A percentile compares a stretch with the other conserved stretches of the same genome.
These are phyloP conservation scores for Priceomyces melissophilus DNA, from an alignment of 805 yeast genomes.

Conservation along the genomic window DNA sequence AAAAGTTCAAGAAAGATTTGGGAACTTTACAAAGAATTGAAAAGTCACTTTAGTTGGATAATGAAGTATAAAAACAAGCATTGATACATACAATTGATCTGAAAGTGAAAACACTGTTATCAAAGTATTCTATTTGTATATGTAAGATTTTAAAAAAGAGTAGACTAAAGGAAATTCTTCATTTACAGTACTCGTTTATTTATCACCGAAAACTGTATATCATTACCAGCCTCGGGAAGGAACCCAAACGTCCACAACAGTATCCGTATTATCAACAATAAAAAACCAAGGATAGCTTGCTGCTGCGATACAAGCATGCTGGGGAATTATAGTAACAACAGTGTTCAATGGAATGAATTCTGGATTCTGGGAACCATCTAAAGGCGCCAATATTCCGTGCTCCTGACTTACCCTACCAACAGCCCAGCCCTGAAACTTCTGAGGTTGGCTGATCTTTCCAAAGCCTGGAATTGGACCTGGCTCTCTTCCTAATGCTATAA, in stretches of 20 bases:
- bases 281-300: constrained; percentile 57
- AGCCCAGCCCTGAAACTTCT: constrained; percentile 52
- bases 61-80: too few relatives aligned
- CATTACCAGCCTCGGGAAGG: constrained; percentile 38
- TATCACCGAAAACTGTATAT: too few relatives aligned
- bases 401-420: constrained; percentile 74
- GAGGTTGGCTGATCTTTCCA: constrained; percentile 45
- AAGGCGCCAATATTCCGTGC: constrained; percentile 68
- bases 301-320: constrained; percentile 73
- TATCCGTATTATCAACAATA: constrained; percentile 44
- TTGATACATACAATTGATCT: too few relatives aligned
- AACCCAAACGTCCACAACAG: constrained; percentile 60
- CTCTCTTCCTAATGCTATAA: constrained; percentile 65
- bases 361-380: constrained; percentile 20
- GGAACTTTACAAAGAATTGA: constrained; percentile 12
- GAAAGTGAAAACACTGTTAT: too few relatives aligned
- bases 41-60: constrained; percentile 6
- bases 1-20: constrained; percentile 12
- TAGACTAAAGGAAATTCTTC: too few relatives aligned
- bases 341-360: constrained; percentile 52
- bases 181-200: too few relatives aligned
- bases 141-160: too few relatives aligned
- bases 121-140: too few relatives aligned
- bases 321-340: constrained; percentile 56
- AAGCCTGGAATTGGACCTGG: constrained; percentile 56